These are phyloP conservation scores for Amaranthus hypochondriacus DNA, from an alignment of 148 eudicot species.

Conservation along the genomic window DNA sequence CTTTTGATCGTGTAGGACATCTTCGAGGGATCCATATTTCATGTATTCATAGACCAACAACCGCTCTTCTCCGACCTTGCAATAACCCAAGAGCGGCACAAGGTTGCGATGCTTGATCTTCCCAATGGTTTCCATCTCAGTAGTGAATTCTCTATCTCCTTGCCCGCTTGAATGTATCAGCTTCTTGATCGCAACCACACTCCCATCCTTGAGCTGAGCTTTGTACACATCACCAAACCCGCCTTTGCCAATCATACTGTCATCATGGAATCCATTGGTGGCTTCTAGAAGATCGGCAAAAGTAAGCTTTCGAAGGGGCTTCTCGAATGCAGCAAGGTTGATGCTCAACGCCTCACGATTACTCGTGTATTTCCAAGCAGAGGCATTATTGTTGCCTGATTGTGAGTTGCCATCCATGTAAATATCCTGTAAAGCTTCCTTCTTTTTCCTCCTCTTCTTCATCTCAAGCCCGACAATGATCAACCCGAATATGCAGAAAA, in stretches of 20 bases:
- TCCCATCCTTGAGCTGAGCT: constrained; percentile 82
- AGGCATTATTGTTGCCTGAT: constrained; percentile 37
- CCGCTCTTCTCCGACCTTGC: constrained; percentile 92
- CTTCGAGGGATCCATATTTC: constrained; percentile 84
- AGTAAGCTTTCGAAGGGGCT: constrained; percentile 73
- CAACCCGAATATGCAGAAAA: constrained; percentile 68
- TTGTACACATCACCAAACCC: constrained; percentile 94
- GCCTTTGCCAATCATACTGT: constrained; percentile 67
- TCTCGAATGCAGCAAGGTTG: constrained; percentile 70
- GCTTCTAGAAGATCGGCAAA: constrained; percentile 87
- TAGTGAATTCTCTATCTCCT: constrained; percentile 84
- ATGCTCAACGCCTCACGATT: constrained; percentile 76
- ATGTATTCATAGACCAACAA: constrained; percentile 86
- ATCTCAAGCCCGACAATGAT: constrained; percentile 51
- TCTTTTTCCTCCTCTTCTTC: constrained; percentile 59
- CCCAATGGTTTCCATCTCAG: constrained; percentile 94
- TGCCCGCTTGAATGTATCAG: constrained; percentile 80
- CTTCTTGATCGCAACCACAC: constrained; percentile 81
- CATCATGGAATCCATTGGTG: constrained; percentile 79
- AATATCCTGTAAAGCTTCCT: constrained; percentile 49
- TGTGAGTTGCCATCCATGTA: constrained; percentile 60
- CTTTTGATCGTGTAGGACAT: constrained; percentile 62
- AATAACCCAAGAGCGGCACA: constrained; percentile 79
- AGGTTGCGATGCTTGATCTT: constrained; percentile 85
- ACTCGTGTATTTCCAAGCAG: constrained; percentile 63